A percentile compares a stretch with the other conserved stretches of the same genome.
These are phyloP conservation scores for Paracorniculantispora psalliotae DNA, from an alignment of 2,329 filamentous ascomycete species.

Conservation along the genomic window DNA sequence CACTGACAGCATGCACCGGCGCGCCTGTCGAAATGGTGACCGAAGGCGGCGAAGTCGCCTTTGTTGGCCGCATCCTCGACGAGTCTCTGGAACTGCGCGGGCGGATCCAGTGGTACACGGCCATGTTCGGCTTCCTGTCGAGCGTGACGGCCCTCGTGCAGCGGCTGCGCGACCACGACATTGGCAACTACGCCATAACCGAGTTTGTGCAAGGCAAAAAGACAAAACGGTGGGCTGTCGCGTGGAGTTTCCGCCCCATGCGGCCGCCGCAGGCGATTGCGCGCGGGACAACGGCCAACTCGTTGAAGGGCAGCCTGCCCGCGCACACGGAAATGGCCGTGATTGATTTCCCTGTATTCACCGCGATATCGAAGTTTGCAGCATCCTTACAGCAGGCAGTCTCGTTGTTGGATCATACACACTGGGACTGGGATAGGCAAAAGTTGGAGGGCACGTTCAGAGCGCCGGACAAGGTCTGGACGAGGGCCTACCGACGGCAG, in stretches of 20 bases:
- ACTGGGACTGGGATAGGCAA: constrained; percentile 59
- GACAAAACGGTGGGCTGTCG: constrained; percentile 82
- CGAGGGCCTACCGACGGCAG: constrained; percentile 64
- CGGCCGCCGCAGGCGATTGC: constrained; percentile 52
- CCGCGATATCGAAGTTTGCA: constrained; percentile 35
- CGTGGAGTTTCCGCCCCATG: constrained; percentile 72
- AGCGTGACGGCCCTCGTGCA: constrained; percentile 62
- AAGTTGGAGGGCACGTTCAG: constrained; percentile 55
- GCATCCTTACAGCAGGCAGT: constrained; percentile 42
- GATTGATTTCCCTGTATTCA: constrained; percentile 40
- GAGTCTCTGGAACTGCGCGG: constrained; percentile 59
- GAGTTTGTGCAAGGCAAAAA: constrained; percentile 72
- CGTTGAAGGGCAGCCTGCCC: constrained; percentile 41
- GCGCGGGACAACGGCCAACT: constrained; percentile 36
- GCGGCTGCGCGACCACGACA: constrained; percentile 47
- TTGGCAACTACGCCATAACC: constrained; percentile 78
- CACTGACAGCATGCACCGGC: constrained; percentile 72
- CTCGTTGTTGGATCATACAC: constrained; percentile 48
- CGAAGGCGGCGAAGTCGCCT: constrained; percentile 69
- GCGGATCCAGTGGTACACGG: constrained; percentile 79
- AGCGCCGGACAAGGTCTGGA: constrained; percentile 71
- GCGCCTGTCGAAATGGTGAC: constrained; percentile 82
- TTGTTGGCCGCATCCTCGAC: constrained; percentile 64
- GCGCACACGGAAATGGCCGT: constrained; percentile 35
- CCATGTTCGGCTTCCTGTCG: constrained; percentile 79